These are phyloP conservation scores for Chaetomiaceae sp. DNA, from an alignment of 2,329 filamentous ascomycete species.

Conservation along the genomic window DNA sequence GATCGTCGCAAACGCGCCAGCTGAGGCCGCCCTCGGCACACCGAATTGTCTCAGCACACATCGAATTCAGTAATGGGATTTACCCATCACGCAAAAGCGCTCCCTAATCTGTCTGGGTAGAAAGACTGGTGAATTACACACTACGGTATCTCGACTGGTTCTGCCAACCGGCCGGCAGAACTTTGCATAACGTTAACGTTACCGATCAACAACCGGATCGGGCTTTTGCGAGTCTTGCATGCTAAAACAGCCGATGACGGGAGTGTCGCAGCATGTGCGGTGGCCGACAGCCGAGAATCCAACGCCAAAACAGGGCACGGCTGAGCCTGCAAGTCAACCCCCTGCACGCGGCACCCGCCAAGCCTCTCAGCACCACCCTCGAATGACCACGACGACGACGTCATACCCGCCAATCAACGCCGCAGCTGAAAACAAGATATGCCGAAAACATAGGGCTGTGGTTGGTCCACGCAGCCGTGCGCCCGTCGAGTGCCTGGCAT, in stretches of 20 bases:
- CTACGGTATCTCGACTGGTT: neutral
- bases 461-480: slow-evolving; percentile 4
- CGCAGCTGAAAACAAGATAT: neutral
- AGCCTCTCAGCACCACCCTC: slow-evolving; percentile 2
- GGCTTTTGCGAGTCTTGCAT: neutral
- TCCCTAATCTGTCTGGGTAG: neutral
- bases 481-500: neutral
- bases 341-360: slow-evolving; percentile 1
- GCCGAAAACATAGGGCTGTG: neutral
- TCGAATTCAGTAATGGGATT: neutral
- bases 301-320: slow-evolving; percentile 8
- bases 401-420: slow-evolving; percentile 7
- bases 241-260: neutral
- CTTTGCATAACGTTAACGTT: too few relatives aligned
- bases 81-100: neutral
- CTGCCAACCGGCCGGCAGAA: neutral
- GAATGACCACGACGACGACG: neutral
- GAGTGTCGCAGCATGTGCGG: neutral
- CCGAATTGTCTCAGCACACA: neutral
- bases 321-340: neutral
- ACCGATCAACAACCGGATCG: neutral
- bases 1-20: neutral
- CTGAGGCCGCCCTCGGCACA: neutral
- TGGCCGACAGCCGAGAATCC: slow-evolving; percentile 5
- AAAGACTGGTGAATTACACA: neutral